A percentile compares a stretch with the other conserved stretches of the same genome.
Evolutionary conservation across 2,329 filamentous ascomycete species (phyloP).

Genomic region (Myrmaecium sp.): DNA sequence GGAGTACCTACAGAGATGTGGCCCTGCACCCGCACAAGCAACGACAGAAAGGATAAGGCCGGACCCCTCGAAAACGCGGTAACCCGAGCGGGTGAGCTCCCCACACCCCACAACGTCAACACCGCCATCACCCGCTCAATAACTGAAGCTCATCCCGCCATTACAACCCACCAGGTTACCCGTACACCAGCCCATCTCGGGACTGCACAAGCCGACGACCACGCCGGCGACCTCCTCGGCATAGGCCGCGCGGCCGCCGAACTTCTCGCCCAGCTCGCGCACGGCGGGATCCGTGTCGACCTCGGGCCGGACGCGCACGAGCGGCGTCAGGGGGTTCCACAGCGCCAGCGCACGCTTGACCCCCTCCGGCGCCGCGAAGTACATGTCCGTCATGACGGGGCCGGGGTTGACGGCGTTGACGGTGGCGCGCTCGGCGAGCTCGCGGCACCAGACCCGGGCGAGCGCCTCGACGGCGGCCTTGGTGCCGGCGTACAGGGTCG

Average conservation of each 20-base stretch:
- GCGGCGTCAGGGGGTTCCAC: conserved; percentile 2
- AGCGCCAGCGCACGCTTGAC: conserved; percentile 1
- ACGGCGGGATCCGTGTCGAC: neutral
- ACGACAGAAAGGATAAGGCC: too few relatives aligned
- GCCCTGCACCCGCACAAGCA: too few relatives aligned
- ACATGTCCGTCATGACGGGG: conserved; percentile 5
- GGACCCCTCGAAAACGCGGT: too few relatives aligned
- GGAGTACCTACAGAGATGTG: too few relatives aligned
- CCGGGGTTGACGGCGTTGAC: conserved; percentile 5
- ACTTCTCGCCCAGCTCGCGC: conserved; percentile 1
- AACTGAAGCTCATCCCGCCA: conserved; percentile 3
- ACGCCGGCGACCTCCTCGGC: conserved; percentile 4
- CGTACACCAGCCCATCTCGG: conserved; percentile 2
- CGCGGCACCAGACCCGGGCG: conserved; percentile 4
- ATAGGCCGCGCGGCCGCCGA: conserved; percentile 3
- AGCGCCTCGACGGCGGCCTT: conserved; percentile 5
- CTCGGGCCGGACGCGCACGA: conserved; percentile 1
- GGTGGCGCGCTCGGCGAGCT: conserved; percentile 4
- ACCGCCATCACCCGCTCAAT: conserved; percentile 8
- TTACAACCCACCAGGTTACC: conserved; percentile 3
- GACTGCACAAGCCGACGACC: conserved; percentile 1
- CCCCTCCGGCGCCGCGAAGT: conserved; percentile 1
- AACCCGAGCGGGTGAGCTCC: too few relatives aligned
- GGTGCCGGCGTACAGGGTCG: conserved; percentile 4
- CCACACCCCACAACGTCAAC: too few relatives aligned